A percentile compares a stretch with the other conserved stretches of the same genome.
Evolutionary conservation across 257 asterid species (phyloP).

Genomic region (Fraxinus excelsior): DNA sequence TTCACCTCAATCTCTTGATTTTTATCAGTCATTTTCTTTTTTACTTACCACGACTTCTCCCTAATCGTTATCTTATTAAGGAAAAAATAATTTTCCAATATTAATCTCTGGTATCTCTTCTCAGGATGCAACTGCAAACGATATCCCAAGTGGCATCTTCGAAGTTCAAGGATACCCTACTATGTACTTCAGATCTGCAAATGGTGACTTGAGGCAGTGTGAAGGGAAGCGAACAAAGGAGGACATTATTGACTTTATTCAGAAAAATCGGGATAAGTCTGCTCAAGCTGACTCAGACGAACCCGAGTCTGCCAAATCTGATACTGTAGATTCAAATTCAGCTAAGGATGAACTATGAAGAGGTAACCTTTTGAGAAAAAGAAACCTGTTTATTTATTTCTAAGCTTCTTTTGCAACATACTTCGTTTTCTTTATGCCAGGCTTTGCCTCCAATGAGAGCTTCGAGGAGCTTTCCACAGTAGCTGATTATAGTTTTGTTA

Average conservation of each 20-base stretch:
- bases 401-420: neutral
- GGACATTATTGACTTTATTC: constrained; percentile 52
- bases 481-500: too few relatives aligned
- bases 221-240: constrained; percentile 73
- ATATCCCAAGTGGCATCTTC: constrained; percentile 56
- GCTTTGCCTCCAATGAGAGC: neutral
- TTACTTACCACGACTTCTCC: neutral
- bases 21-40: too few relatives aligned
- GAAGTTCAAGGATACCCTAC: constrained; percentile 79
- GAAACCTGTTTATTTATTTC: neutral
- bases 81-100: neutral
- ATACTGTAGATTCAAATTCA: constrained; percentile 4
- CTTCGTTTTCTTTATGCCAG: too few relatives aligned
- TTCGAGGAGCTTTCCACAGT: constrained; percentile 23
- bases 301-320: constrained; percentile 33
- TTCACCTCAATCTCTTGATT: neutral
- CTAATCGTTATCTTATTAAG: neutral
- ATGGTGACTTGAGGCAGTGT: constrained; percentile 50
- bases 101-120: constrained; percentile 3
- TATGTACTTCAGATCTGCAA: constrained; percentile 68
- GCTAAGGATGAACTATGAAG: constrained; percentile 66
- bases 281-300: constrained; percentile 29
- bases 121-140: constrained; percentile 84
- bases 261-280: constrained; percentile 41
- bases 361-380: constrained; percentile 24